Evolutionary conservation across 2,329 filamentous ascomycete genomes (phyloP).

Genomic region (Xylariaceae sp.): DNA sequence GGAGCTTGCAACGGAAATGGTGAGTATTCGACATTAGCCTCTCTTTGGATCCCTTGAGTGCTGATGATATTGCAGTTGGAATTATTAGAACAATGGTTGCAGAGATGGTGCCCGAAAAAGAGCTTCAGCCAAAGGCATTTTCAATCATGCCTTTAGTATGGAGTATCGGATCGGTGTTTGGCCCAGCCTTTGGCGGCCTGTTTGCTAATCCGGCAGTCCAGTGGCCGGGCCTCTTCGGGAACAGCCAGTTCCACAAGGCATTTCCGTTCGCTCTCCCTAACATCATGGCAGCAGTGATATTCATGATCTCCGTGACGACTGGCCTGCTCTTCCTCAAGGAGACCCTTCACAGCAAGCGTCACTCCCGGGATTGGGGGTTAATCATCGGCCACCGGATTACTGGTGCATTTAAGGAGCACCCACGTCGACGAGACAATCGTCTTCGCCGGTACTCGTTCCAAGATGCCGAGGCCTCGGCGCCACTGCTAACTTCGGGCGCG

Average conservation of each 20-base stretch:
- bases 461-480: conserved; percentile 59
- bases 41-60: background rate
- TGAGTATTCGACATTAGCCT: conserved; percentile 36
- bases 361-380: conserved; percentile 74
- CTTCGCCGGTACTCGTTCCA: conserved; percentile 52
- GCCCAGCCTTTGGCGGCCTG: conserved; percentile 84
- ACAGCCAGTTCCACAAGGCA: conserved; percentile 66
- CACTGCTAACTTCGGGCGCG: conserved; percentile 48
- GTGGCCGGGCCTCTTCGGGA: conserved; percentile 70
- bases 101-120: conserved; percentile 85
- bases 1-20: conserved; percentile 86
- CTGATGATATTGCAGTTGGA: conserved; percentile 60
- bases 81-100: conserved; percentile 92
- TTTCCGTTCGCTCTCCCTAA: conserved; percentile 89
- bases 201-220: conserved; percentile 80
- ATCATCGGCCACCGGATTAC: conserved; percentile 69
- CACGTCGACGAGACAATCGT: conserved; percentile 30
- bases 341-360: conserved; percentile 73
- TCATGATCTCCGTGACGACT: conserved; percentile 73
- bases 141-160: conserved; percentile 91
- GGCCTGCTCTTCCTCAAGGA: conserved; percentile 84
- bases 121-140: conserved; percentile 86
- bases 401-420: conserved; percentile 36
- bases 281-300: conserved; percentile 73
- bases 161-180: conserved; percentile 85